Base-by-base conservation (phyloP, 768 basidiomycete species). In the Collybiopsis luxurians region DNA sequence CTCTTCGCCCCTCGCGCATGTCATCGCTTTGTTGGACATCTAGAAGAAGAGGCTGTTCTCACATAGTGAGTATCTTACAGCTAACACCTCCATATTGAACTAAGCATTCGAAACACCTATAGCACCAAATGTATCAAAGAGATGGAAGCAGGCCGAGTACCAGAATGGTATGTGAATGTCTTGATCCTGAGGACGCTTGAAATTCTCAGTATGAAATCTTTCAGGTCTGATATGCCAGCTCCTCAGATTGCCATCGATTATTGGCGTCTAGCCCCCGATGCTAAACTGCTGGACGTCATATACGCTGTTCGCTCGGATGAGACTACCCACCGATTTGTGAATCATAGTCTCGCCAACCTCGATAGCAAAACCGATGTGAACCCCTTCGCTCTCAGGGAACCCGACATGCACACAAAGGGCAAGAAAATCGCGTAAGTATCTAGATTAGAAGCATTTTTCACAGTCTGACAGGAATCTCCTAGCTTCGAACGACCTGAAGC, bases 291-390 rank as follows among this genome's bases (percentile, higher is more conserved):
- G 19, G 96, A 98, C 64, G 88, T 96, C 46, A 79, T 98, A 48
- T 92, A 92, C 65, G 94, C 93, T 31, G 91, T 98, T 31, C 82
- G 95, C 63, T 92, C 91, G 15, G 95, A 98, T 70, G 95, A 98
- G 69, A 83, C 90, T 0, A 94, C 90, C 1, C 95, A 98, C 66
- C 80, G 93, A 49, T 98, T 98, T 65, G 93, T 96, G 61, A 98
- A 98, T 71, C 96, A 98, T 74, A 92, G 90, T 57, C 77, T 98
- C 34, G 96, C 95, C 3, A 95, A 94, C 72, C 78, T 99, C 49
- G 75, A 92, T 61, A 76, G 79, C 28, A 68, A 79, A 31, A 83
- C 81, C 34, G 96, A 98, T 69, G 84, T 92, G 63, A 97, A 95
- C 66, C 93, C 92, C 0, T 94, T 95, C 63, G 90, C 93, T 15